Evolutionary conservation across 495 filamentous ascomycete genomes (phyloP), one percentile per base, ranked within the genome.

Genomic region (Chaetomidium leptoderma): DNA sequence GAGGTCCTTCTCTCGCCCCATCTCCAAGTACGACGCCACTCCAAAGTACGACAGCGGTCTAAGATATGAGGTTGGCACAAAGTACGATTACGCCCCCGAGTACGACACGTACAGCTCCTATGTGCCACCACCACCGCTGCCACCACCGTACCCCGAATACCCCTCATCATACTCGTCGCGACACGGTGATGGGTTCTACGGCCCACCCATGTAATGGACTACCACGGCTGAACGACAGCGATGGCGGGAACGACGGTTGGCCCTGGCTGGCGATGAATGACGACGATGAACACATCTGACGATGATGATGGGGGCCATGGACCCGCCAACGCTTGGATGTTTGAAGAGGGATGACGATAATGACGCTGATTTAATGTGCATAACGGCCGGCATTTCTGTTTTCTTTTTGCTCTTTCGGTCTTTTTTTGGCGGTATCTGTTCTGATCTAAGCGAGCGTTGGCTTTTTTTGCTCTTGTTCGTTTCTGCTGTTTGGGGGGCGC

Each of bases 1-100:
- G 19, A 27, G 69, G 51, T 75, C 75, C 26, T 76, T 66, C 62
- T 69, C 73, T 8, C 70, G 76, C 49, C 57, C 64, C 32, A 42
- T 64, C 26, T 63, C 71, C 29, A 58, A 37, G 55, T 62, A 61
- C 47, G 57, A 63, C 62, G 27, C 56, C 49, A 11, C 16, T 6
- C 17, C 52, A 6, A 29, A 57, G 42, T 51, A 60, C 58, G 46
- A 57, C 45, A 13, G 53, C 42, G 30, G 0, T 6, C 16, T 24
- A 5, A 19, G 53, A 27, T 48, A 59, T 57, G 43, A 53, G 37
- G 37, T 35, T n/a, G 29, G 26, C 27, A 61, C 70, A 24, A 55
- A 16, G 50, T 63, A 61, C 42, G 57, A 42, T 5, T 5, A 2
- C 14, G 32, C 2, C 19, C 17, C 45, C 6, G 47, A 60, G 30